Percentiles rank a stretch among this genome's conserved stretches.
phyloP scores from a whole-genome alignment of 345 rosid species.

The rapeseed (Brassica napus) region DNA sequence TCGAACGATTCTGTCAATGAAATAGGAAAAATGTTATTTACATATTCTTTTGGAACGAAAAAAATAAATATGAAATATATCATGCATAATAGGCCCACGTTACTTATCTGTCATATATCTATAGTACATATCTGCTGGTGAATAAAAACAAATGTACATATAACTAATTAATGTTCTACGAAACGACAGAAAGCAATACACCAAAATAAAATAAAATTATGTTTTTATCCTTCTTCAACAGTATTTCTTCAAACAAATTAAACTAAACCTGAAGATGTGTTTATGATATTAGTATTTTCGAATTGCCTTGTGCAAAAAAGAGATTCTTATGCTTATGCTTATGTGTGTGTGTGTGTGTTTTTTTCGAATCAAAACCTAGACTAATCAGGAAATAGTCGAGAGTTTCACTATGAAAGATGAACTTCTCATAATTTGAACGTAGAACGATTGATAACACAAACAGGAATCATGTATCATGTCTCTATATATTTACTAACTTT shows the following conservation, averaged over 20 bases:
- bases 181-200: constrained; percentile 32
- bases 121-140: constrained; percentile 27
- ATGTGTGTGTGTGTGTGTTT: not conserved
- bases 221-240: not conserved
- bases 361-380: not conserved
- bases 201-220: not conserved
- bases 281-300: not conserved
- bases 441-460: not conserved
- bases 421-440: constrained; percentile 8
- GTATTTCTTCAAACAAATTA: constrained; percentile 6
- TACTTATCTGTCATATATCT: constrained; percentile 9
- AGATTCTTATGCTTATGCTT: not conserved
- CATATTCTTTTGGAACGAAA: not conserved
- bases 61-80: not conserved
- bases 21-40: not conserved
- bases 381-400: not conserved
- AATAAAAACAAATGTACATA: constrained; percentile 27
- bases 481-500: constrained; percentile 1
- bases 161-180: constrained; percentile 15
- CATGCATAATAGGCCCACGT: constrained; percentile 9
- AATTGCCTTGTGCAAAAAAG: not conserved
- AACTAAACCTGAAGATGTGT: constrained; percentile 2
- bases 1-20: not conserved
- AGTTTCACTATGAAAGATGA: constrained; percentile 20
- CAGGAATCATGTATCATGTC: not conserved